Conservation (phyloP, 306 rosid species). For the Luffa acutangula region DNA sequence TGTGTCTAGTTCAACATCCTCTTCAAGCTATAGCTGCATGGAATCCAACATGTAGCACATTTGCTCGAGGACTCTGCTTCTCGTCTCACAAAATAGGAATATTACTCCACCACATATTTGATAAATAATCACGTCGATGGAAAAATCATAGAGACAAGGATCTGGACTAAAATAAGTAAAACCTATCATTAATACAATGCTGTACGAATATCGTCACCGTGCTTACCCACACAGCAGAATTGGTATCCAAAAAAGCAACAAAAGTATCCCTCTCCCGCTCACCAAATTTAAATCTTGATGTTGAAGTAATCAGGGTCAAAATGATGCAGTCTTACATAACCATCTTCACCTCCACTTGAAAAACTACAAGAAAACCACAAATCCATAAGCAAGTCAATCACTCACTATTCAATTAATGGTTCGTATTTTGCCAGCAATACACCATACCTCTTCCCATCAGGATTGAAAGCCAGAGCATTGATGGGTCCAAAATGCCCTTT, state of each 20-base stretch:
- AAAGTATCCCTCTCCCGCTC: too few relatives aligned
- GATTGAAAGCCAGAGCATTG: conserved; percentile 89
- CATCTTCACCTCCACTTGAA: conserved; percentile 98
- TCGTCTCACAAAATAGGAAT: not conserved
- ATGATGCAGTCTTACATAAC: conserved; percentile 84
- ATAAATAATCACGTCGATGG: not conserved
- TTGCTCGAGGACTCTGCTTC: not conserved
- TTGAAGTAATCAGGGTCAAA: conserved; percentile 85
- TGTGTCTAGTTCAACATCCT: not conserved
- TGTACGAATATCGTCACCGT: not conserved
- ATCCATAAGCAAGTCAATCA: not conserved
- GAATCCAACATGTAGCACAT: not conserved
- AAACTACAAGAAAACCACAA: conserved; percentile 31
- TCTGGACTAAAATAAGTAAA: not conserved
- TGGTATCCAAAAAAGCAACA: not conserved
- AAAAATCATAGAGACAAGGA: not conserved
- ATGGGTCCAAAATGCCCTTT: conserved; percentile 99
- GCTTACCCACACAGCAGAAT: not conserved
- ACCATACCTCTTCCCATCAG: conserved; percentile 81
- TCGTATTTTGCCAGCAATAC: not conserved
- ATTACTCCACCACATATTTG: not conserved
- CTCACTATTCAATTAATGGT: not conserved
- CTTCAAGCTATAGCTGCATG: not conserved
- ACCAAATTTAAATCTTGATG: conserved; percentile 48
- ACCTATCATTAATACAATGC: not conserved